Evolutionary conservation across 2,329 filamentous ascomycete genomes (phyloP).

Genomic region (Fusarium burgessii): DNA sequence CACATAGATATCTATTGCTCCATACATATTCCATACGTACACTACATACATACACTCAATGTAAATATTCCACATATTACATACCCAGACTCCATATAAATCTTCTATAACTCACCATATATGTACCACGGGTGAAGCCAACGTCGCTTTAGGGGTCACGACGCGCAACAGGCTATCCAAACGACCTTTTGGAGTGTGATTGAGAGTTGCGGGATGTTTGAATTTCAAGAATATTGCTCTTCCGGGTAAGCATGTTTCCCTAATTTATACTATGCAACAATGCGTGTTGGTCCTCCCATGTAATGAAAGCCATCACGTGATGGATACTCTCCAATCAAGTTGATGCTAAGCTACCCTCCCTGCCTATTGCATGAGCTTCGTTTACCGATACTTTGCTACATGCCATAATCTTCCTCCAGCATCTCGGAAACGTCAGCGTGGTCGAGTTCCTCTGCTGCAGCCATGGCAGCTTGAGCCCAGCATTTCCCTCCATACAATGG

Average conservation of each 20-base stretch:
- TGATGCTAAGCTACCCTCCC: neutral
- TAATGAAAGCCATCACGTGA: neutral
- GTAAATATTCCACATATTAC: too few relatives aligned
- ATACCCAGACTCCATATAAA: too few relatives aligned
- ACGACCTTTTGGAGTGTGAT: fast-evolving
- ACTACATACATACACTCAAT: too few relatives aligned
- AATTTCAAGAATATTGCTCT: neutral
- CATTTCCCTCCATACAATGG: neutral
- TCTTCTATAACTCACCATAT: too few relatives aligned
- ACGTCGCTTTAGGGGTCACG: neutral
- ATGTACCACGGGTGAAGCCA: neutral
- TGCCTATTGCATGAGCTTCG: neutral
- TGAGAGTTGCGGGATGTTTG: neutral
- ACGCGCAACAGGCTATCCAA: neutral
- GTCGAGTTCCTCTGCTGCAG: too few relatives aligned
- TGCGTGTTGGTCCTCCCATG: too few relatives aligned
- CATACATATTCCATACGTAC: too few relatives aligned
- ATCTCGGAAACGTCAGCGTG: neutral
- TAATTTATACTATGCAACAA: too few relatives aligned
- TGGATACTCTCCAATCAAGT: neutral
- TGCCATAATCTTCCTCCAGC: neutral
- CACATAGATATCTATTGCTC: too few relatives aligned
- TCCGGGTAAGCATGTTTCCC: neutral
- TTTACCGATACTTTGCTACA: neutral
- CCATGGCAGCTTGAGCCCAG: too few relatives aligned